These are phyloP conservation scores for Atalantia buxifolia DNA, from an alignment of 345 rosid genomes.

Conservation along the genomic window DNA sequence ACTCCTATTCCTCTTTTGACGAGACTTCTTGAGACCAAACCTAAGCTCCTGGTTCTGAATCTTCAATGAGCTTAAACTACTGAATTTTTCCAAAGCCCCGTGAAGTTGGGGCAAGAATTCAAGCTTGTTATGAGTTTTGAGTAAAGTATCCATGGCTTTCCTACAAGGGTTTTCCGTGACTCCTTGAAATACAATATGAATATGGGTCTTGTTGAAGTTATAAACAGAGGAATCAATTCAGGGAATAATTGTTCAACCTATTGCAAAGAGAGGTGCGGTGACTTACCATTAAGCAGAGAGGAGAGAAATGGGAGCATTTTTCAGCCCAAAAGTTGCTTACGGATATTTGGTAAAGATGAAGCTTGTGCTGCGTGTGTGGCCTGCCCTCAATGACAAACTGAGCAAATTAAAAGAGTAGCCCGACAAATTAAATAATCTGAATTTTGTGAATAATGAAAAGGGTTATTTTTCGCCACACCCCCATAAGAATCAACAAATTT, in stretches of 20 bases:
- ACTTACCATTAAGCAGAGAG: neutral
- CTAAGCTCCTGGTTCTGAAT: constrained; percentile 34
- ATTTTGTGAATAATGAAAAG: too few relatives aligned
- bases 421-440: too few relatives aligned
- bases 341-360: neutral
- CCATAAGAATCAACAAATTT: too few relatives aligned
- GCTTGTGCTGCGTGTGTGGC: neutral
- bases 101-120: constrained; percentile 56
- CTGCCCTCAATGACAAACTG: neutral
- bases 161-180: neutral
- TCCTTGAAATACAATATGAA: neutral
- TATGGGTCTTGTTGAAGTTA: neutral
- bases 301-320: neutral
- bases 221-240: neutral
- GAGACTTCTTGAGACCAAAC: constrained; percentile 44
- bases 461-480: too few relatives aligned
- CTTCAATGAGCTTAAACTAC: constrained; percentile 38
- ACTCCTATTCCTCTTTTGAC: constrained; percentile 26
- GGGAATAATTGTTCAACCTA: neutral
- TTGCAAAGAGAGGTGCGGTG: neutral
- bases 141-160: constrained; percentile 67
- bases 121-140: constrained; percentile 70
- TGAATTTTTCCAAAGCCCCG: constrained; percentile 49
- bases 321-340: neutral
- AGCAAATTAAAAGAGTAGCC: neutral